phyloP scores from a whole-genome alignment of 345 rosid species.

The Sapria himalayana region DNA sequence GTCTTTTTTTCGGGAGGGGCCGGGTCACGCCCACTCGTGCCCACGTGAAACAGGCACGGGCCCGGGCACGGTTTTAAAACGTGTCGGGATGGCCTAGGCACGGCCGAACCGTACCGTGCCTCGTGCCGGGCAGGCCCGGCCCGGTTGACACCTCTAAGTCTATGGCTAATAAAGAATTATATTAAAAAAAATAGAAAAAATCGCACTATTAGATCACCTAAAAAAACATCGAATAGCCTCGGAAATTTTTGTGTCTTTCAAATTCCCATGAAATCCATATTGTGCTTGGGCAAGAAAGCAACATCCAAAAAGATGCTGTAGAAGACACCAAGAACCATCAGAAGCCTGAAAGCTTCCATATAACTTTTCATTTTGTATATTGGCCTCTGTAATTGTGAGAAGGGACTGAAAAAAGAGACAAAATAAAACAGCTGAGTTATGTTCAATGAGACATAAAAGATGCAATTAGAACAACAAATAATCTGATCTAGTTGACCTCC shows the following conservation, averaged over 20 bases:
- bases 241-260: slow-evolving; percentile 47
- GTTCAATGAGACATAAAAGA: slow-evolving; percentile 1
- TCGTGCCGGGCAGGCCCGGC: too few species aligned
- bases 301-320: slow-evolving; percentile 84
- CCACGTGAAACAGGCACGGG: too few species aligned
- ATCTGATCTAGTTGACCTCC: slow-evolving; percentile 29
- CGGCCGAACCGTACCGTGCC: too few species aligned
- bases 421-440: slow-evolving; percentile 9
- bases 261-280: slow-evolving; percentile 27
- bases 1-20: too few species aligned
- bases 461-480: neutral
- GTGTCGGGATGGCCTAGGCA: too few species aligned
- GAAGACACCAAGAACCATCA: slow-evolving; percentile 62
- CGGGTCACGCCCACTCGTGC: too few species aligned
- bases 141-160: too few species aligned
- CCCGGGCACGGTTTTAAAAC: too few species aligned
- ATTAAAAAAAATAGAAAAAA: too few species aligned
- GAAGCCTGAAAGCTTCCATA: slow-evolving; percentile 49
- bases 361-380: slow-evolving; percentile 38
- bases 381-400: slow-evolving; percentile 49
- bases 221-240: slow-evolving; percentile 82
- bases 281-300: slow-evolving; percentile 75
- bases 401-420: slow-evolving; percentile 21
- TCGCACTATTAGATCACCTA: too few species aligned
- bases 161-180: too few species aligned